These are phyloP conservation scores for Blastocystis sp. DNA, from an alignment of 352 stramenopile species.

Conservation along the genomic window DNA sequence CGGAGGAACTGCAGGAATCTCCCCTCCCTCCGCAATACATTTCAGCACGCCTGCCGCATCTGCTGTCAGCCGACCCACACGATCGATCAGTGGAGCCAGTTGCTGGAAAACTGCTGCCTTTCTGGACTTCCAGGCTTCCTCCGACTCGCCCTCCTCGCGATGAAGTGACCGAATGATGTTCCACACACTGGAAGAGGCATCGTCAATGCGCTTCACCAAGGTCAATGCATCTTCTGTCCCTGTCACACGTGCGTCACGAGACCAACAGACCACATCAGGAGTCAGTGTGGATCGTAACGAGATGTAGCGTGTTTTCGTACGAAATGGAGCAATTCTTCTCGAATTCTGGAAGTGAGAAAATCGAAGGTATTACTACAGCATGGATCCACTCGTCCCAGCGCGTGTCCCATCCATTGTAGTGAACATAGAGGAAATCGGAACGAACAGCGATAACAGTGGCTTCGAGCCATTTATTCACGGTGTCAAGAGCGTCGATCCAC, in stretches of 20 bases:
- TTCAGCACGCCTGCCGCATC: not conserved
- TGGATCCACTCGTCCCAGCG: constrained; percentile 79
- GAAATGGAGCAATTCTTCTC: constrained; percentile 74
- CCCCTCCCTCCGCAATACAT: not conserved
- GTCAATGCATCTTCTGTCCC: not conserved
- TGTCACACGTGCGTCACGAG: not conserved
- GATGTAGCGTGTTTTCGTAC: constrained; percentile 69
- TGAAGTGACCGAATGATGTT: not conserved
- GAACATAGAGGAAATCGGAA: constrained; percentile 73
- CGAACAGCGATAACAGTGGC: constrained; percentile 75
- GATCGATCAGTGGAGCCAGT: constrained; percentile 3
- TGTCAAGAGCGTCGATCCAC: constrained; percentile 81
- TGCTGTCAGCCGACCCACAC: not conserved
- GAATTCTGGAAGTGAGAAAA: constrained; percentile 70
- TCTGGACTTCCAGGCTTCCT: not conserved
- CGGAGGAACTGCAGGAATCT: not conserved
- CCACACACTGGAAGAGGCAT: not conserved
- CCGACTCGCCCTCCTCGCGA: not conserved
- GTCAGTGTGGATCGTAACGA: not conserved
- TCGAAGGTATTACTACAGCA: not conserved
- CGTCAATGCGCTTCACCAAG: not conserved
- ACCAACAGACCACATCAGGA: constrained; percentile 15
- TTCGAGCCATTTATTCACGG: constrained; percentile 81
- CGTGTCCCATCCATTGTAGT: constrained; percentile 80
- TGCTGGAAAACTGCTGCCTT: not conserved